Percentiles rank a stretch among this genome's conserved stretches.
Conservation (phyloP, 371 early-diverging fungal genomes). For the Syncephalis fuscata region DNA sequence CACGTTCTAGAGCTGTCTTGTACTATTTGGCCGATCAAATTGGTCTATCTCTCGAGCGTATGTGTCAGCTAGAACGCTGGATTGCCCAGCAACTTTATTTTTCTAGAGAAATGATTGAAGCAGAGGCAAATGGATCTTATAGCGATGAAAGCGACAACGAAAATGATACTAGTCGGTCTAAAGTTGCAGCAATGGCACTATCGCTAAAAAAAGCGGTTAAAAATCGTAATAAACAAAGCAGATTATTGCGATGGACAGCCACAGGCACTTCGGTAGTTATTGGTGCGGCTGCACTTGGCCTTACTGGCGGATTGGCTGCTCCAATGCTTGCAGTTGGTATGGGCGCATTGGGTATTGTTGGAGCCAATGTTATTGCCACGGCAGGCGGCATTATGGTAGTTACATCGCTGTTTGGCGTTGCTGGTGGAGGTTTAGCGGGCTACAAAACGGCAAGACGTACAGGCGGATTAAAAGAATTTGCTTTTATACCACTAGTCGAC, state of each 20-base stretch:
- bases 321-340: constrained; percentile 38
- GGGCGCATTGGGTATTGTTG: constrained; percentile 28
- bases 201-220: constrained; percentile 23
- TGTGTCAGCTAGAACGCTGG: neutral
- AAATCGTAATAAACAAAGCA: constrained; percentile 23
- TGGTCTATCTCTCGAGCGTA: neutral
- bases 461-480: constrained; percentile 31
- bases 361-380: constrained; percentile 36
- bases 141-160: neutral
- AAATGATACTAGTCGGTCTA: constrained; percentile 2
- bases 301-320: constrained; percentile 51
- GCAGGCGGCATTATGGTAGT: constrained; percentile 40
- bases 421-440: constrained; percentile 18
- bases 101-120: constrained; percentile 1
- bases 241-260: constrained; percentile 29
- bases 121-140: neutral
- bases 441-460: constrained; percentile 31
- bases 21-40: constrained; percentile 14
- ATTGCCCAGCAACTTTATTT: constrained; percentile 6
- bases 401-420: constrained; percentile 40
- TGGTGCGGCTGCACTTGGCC: constrained; percentile 44
- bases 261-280: constrained; percentile 35
- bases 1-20: constrained; percentile 17
- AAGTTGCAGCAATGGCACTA: too few relatives aligned
- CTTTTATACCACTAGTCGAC: constrained; percentile 30